phyloP scores from a whole-genome alignment of 2,329 filamentous ascomycete species.

The Penicillium occitanis region DNA sequence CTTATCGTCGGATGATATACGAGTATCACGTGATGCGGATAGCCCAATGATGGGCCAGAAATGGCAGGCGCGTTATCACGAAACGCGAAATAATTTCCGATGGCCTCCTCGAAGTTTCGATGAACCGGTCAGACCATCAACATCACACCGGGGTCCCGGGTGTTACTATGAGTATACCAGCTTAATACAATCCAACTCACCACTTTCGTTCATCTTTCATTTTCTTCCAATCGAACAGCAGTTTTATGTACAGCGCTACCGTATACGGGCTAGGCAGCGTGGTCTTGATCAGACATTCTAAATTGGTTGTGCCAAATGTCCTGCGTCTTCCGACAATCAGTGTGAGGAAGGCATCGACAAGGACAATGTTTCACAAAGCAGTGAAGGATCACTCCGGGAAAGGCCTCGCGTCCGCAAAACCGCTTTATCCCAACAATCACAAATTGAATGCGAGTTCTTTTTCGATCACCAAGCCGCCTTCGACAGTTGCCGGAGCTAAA shows the following conservation, averaged over 20 bases:
- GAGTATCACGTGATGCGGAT: background rate
- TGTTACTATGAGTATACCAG: background rate
- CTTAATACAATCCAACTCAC: background rate
- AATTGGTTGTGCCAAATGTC: conserved; percentile 27
- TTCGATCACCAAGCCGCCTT: conserved; percentile 24
- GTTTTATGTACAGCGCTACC: conserved; percentile 20
- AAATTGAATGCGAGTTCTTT: conserved; percentile 28
- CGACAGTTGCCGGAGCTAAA: conserved; percentile 35
- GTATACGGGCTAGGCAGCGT: conserved; percentile 23
- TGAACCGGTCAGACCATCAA: background rate
- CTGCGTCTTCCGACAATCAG: conserved; percentile 31
- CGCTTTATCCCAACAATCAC: conserved; percentile 34
- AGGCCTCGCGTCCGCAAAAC: conserved; percentile 27
- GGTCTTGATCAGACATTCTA: conserved; percentile 27
- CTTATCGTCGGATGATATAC: background rate
- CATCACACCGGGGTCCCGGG: background rate
- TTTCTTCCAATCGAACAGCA: conserved; percentile 25
- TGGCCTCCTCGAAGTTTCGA: background rate
- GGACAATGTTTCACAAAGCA: conserved; percentile 44
- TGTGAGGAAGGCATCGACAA: background rate
- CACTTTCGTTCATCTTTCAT: conserved; percentile 26
- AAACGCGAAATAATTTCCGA: conserved; percentile 18
- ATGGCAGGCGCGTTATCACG: conserved; percentile 17
- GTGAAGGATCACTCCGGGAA: conserved; percentile 38
- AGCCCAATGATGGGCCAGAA: background rate